Base-by-base conservation (phyloP, 192 early-diverging fungal genomes). In the Thamnidium elegans region DNA sequence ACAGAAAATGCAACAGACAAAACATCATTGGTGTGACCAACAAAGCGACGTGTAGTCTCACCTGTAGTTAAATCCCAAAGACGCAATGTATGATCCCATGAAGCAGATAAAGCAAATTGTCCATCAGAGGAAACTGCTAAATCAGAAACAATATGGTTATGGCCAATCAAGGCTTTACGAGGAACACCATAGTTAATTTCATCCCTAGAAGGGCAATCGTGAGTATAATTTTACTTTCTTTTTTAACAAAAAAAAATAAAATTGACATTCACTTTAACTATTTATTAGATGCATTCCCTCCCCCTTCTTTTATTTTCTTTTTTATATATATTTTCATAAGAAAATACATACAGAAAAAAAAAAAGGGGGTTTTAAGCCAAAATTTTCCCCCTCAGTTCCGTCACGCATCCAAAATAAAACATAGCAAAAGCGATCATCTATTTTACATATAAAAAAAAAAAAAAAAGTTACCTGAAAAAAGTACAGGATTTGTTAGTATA, bases 61-160 rank as follows among this genome's bases (percentile, higher is more conserved):
- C 96, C 96, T 58, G 88, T 91, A 85, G 86, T 91, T 79, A 97
- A 80, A 85, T 98, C 93, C 96, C 96, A 98, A 76, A 98, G 88
- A 61, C 96, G 92, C 77, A 98, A 87, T 79, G 95, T 96, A 87
- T 95, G 94, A 86, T 98, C 94, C 95, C 95, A 97, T 50, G 95
- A 97, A 68, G 94, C 94, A 54, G 95, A 95, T 72, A 97, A 84
- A 58, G 92, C 96, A 79, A 93, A 97, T 82, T 94, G 92, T 75
- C 96, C 96, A 80, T 98, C 96, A 51, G 92, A 95, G 61, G 95
- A 97, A 84, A 98, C 91, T 58, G 89, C 94, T 59, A 98, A 87
- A 80, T 98, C 96, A 79, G 94, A 83, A 63, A 98, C 93, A 79
- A 97, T 94, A 88, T 95, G 93, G 91, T 96, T 96, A 91, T 98